Conservation (phyloP, 2,329 filamentous ascomycete genomes). For the Graphiopsis chlorocephala region DNA sequence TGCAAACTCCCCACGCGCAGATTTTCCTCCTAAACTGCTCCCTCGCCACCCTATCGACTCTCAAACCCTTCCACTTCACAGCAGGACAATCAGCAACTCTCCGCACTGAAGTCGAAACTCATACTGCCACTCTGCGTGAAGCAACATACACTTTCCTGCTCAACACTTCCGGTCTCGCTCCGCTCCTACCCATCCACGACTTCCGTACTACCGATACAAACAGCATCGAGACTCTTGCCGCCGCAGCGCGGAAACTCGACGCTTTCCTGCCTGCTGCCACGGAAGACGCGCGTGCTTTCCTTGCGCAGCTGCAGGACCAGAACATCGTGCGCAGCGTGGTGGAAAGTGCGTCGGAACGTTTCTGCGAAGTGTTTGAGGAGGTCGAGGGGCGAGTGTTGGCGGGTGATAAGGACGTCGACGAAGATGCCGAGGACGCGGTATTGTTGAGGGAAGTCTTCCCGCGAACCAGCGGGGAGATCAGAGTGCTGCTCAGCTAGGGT, state of each 20-base stretch:
- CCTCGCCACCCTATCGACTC: slow-evolving; percentile 54
- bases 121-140: slow-evolving; percentile 52
- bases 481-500: slow-evolving; percentile 57
- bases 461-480: slow-evolving; percentile 62
- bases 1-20: slow-evolving; percentile 59
- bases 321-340: slow-evolving; percentile 71
- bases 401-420: slow-evolving; percentile 51
- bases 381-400: slow-evolving; percentile 61
- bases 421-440: slow-evolving; percentile 35
- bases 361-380: slow-evolving; percentile 79
- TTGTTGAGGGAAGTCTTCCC: slow-evolving; percentile 58
- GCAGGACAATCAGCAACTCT: slow-evolving; percentile 42
- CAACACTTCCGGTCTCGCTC: slow-evolving; percentile 66
- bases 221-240: slow-evolving; percentile 48
- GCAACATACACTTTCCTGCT: slow-evolving; percentile 66
- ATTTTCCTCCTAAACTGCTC: slow-evolving; percentile 75
- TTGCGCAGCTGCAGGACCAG: slow-evolving; percentile 71
- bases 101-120: slow-evolving; percentile 27
- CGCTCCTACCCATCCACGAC: slow-evolving; percentile 36
- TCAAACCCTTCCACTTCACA: slow-evolving; percentile 59
- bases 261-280: slow-evolving; percentile 89
- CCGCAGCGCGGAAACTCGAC: slow-evolving; percentile 74
- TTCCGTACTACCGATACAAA: slow-evolving; percentile 10
- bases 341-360: slow-evolving; percentile 76
- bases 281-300: slow-evolving; percentile 83